Evolutionary conservation across 495 filamentous ascomycete species (phyloP).

Genomic region (Hypoxylon fragiforme): DNA sequence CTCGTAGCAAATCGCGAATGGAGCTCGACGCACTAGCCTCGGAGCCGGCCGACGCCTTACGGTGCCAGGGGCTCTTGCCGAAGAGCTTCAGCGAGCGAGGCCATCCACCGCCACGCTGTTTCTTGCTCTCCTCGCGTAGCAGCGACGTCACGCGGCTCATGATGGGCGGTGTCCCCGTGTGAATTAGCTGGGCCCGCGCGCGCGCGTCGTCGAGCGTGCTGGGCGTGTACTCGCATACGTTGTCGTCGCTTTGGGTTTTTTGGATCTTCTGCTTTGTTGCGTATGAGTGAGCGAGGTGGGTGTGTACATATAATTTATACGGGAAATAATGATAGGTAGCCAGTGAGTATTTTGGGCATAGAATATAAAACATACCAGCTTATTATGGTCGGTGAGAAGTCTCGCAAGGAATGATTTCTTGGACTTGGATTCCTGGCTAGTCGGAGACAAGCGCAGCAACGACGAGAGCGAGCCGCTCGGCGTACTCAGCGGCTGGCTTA

Average conservation of each 20-base stretch:
- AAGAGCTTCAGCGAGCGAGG: slow-evolving; percentile 36
- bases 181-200: background rate
- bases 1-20: slow-evolving; percentile 39
- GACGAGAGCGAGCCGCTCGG: slow-evolving; percentile 3
- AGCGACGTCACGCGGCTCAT: slow-evolving; percentile 20
- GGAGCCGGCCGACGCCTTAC: slow-evolving; percentile 41
- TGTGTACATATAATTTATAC: too few species aligned
- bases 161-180: background rate
- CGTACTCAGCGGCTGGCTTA: background rate
- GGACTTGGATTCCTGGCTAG: slow-evolving; percentile 1
- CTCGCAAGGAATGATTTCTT: slow-evolving; percentile 33
- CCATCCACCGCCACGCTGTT: slow-evolving; percentile 8
- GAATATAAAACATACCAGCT: too few species aligned
- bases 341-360: too few species aligned
- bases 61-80: slow-evolving; percentile 47
- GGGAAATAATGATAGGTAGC: background rate
- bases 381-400: slow-evolving; percentile 26
- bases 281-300: too few species aligned
- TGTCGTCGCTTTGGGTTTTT: slow-evolving; percentile 11
- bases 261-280: slow-evolving; percentile 7
- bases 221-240: slow-evolving; percentile 5
- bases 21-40: slow-evolving; percentile 44
- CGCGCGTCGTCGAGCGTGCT: background rate
- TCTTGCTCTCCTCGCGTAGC: slow-evolving; percentile 23
- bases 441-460: slow-evolving; percentile 1